Conservation (phyloP, 169 alveolate genomes). For the Eimeria zaria region DNA sequence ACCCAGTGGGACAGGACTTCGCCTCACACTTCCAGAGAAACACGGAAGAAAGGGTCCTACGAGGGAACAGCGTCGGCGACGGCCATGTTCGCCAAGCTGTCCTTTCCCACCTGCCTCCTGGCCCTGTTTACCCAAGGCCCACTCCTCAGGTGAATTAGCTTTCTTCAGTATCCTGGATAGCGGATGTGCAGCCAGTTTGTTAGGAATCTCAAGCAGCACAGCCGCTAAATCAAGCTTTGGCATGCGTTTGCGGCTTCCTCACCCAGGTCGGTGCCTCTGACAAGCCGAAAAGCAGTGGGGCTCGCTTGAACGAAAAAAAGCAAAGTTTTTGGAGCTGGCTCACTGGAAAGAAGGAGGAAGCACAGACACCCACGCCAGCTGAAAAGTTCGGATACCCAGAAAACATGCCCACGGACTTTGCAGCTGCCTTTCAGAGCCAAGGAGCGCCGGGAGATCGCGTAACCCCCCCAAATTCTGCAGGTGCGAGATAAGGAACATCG, state of each 20-base stretch:
- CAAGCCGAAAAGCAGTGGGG: slow-evolving; percentile 59
- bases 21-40: slow-evolving; percentile 41
- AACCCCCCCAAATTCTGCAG: not conserved
- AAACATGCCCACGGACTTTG: slow-evolving; percentile 89
- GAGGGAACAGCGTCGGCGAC: slow-evolving; percentile 30
- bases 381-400: slow-evolving; percentile 85
- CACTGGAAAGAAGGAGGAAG: slow-evolving; percentile 85
- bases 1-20: slow-evolving; percentile 50
- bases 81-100: slow-evolving; percentile 65
- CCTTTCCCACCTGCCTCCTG: slow-evolving; percentile 79
- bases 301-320: slow-evolving; percentile 80
- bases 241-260: slow-evolving; percentile 54
- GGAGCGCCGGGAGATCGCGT: slow-evolving; percentile 39
- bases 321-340: slow-evolving; percentile 88
- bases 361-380: slow-evolving; percentile 77
- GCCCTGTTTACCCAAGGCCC: slow-evolving; percentile 82
- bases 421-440: slow-evolving; percentile 88
- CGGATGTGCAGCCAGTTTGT: not conserved
- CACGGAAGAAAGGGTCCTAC: slow-evolving; percentile 9
- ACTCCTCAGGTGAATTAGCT: slow-evolving; percentile 75
- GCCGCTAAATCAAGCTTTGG: slow-evolving; percentile 13
- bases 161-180: not conserved
- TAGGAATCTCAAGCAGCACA: not conserved
- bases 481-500: not conserved
- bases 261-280: slow-evolving; percentile 64